Percentiles rank a stretch among this genome's conserved stretches.
Conservation (phyloP, 768 basidiomycete species). For the Strobilomyces dryophilus region DNA sequence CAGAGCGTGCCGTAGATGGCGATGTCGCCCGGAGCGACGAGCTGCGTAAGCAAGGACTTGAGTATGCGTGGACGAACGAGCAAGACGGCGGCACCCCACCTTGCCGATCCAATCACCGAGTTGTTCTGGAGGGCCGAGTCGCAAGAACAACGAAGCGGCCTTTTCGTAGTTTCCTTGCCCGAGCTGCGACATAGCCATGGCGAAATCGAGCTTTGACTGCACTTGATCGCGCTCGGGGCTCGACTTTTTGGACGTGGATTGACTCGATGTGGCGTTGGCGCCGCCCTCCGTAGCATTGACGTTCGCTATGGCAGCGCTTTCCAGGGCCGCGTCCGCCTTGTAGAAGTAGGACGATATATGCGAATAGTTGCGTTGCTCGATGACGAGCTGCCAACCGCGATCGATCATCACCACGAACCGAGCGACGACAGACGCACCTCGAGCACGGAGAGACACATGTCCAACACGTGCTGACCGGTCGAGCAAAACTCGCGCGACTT, state of each 20-base stretch:
- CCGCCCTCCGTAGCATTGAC: slow-evolving; percentile 27
- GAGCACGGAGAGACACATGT: slow-evolving; percentile 82
- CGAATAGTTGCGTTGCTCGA: slow-evolving; percentile 83
- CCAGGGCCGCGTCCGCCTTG: slow-evolving; percentile 92
- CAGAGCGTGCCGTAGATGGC: slow-evolving; percentile 85
- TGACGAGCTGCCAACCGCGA: slow-evolving; percentile 52
- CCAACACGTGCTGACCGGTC: slow-evolving; percentile 87
- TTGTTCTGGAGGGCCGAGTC: slow-evolving; percentile 58
- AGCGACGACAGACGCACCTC: slow-evolving; percentile 46
- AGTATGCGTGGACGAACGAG: neutral
- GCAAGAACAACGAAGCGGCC: slow-evolving; percentile 71
- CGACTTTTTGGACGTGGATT: slow-evolving; percentile 40
- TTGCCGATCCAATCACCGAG: slow-evolving; percentile 78
- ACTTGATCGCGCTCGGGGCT: slow-evolving; percentile 57
- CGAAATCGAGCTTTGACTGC: slow-evolving; percentile 77
- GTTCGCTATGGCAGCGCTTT: slow-evolving; percentile 44
- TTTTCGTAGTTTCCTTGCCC: slow-evolving; percentile 73
- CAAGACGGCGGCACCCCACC: slow-evolving; percentile 33
- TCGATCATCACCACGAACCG: neutral
- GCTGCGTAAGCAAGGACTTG: slow-evolving; percentile 25
- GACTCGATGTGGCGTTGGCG: slow-evolving; percentile 4
- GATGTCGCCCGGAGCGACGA: slow-evolving; percentile 78
- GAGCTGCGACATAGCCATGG: slow-evolving; percentile 72
- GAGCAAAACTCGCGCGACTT: slow-evolving; percentile 92
- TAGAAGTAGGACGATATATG: slow-evolving; percentile 90